Percentiles rank a stretch among this genome's conserved stretches.
Conservation (phyloP, 2,329 filamentous ascomycete genomes). For the Elsinoe necatrix region DNA sequence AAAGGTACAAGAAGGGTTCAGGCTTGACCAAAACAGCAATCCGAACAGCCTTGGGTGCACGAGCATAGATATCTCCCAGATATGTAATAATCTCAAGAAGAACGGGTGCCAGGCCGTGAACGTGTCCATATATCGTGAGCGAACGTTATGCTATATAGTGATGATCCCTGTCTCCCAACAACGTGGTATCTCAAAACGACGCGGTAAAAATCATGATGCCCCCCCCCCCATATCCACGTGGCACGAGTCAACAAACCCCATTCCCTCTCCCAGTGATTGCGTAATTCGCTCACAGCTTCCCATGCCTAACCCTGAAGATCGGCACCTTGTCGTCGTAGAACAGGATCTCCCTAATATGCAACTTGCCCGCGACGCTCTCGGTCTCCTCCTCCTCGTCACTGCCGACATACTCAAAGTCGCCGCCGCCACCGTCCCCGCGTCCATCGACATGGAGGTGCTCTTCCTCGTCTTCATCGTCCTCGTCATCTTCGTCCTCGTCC, state of each 20-base stretch:
- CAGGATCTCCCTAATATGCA: conserved; percentile 66
- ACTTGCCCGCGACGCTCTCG: conserved; percentile 30
- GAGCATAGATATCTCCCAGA: neutral
- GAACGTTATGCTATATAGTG: neutral
- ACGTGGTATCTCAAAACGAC: neutral
- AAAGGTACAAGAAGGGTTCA: conserved; percentile 17
- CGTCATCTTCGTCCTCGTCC: conserved; percentile 28
- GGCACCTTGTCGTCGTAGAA: conserved; percentile 79
- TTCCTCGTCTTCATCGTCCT: conserved; percentile 35
- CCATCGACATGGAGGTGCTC: conserved; percentile 42
- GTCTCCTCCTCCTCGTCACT: conserved; percentile 1
- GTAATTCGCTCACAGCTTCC: conserved; percentile 30
- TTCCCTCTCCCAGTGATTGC: neutral
- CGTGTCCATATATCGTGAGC: neutral
- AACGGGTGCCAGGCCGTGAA: neutral
- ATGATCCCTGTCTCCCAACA: neutral
- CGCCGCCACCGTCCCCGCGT: conserved; percentile 32
- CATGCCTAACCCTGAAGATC: conserved; percentile 69
- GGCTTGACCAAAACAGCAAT: neutral
- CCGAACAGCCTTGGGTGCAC: neutral
- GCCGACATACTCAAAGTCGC: conserved; percentile 12
- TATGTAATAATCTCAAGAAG: neutral
- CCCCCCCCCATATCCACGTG: neutral
- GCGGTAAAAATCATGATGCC: neutral
- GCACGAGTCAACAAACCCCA: neutral